Conservation (phyloP, 495 filamentous ascomycete species). For the Tuber aestivum region DNA sequence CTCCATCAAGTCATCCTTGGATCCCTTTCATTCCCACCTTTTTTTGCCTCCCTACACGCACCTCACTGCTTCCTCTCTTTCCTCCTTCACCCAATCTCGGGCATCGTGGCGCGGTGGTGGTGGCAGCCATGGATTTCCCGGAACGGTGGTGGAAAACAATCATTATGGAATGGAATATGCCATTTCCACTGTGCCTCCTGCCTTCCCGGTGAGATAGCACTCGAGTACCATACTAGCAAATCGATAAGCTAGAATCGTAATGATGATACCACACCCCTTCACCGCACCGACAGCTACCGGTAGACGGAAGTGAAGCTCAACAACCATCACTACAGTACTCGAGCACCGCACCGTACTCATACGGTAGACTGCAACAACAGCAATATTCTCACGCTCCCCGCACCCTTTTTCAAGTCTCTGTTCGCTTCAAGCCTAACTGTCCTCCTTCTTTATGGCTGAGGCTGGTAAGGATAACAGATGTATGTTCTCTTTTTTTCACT, state of each 20-base stretch:
- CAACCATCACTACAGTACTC: not conserved
- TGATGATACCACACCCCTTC: not conserved
- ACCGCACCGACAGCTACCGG: no score
- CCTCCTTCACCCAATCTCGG: not conserved
- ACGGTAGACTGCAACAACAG: not conserved
- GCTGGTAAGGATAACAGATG: not conserved
- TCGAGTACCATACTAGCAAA: not conserved
- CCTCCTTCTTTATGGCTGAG: not conserved
- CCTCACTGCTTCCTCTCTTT: not conserved
- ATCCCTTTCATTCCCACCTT: not conserved
- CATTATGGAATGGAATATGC: not conserved
- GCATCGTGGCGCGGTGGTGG: not conserved
- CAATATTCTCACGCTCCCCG: not conserved
- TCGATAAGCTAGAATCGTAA: not conserved
- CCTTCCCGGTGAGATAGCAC: not conserved
- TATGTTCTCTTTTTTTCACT: constrained; percentile 3
- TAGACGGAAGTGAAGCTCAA: not conserved
- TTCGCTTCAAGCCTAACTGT: not conserved
- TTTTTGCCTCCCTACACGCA: not conserved
- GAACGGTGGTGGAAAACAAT: not conserved
- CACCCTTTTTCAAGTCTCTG: not conserved
- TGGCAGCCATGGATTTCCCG: not conserved
- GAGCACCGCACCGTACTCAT: not conserved
- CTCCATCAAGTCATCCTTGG: not conserved
- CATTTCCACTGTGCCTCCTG: not conserved